Base-by-base conservation (phyloP, 768 basidiomycete genomes). In the Boletus barrowsii region DNA sequence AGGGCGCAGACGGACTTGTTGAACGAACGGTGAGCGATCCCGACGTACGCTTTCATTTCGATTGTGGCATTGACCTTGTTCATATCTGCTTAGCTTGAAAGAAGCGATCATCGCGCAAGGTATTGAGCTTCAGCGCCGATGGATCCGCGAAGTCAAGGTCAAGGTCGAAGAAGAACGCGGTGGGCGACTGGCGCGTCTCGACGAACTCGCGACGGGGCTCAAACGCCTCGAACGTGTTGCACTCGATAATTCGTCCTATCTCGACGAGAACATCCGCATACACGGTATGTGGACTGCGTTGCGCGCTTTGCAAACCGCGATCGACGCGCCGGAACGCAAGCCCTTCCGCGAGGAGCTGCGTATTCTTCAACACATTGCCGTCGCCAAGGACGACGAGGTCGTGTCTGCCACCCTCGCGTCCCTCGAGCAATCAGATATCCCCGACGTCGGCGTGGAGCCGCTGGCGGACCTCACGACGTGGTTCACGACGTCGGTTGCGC, bases 101-200 rank as follows among this genome's bases (percentile, higher is more conserved):
- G 92, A 96, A 68, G 94, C 96, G 69, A 93, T 98, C 49, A 81
- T 98, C 47, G 88, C 94, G 4, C 95, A 98, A 70, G 97, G 95
- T 17, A 93, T 99, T 64, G 97, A 98, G 73, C 84, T 98, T 22
- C 97, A 98, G 68, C 86, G 94, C 47, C 83, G 92, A 50, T 98
- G 96, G 95, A 90, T 99, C 40, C 86, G 92, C 32, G 93, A 98
- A 54, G 86, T 98, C 78, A 97, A 98, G 75, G 81, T 94, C 47
- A 88, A 87, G 59, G 95, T 99, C 53, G 96, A 99, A 72, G 83
- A 93, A 66, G 97, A 99, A 72, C 93, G 97, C 42, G 93, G 93
- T 15, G 94, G 94, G 13, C 88, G 97, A 51, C 81, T 99, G 10
- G 89, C 93, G 42, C 97, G 94, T 72, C 84, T 99, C 33, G 93